These are phyloP conservation scores for Friedmanniomyces endolithicus DNA, from an alignment of 495 filamentous ascomycete genomes.

Conservation along the genomic window DNA sequence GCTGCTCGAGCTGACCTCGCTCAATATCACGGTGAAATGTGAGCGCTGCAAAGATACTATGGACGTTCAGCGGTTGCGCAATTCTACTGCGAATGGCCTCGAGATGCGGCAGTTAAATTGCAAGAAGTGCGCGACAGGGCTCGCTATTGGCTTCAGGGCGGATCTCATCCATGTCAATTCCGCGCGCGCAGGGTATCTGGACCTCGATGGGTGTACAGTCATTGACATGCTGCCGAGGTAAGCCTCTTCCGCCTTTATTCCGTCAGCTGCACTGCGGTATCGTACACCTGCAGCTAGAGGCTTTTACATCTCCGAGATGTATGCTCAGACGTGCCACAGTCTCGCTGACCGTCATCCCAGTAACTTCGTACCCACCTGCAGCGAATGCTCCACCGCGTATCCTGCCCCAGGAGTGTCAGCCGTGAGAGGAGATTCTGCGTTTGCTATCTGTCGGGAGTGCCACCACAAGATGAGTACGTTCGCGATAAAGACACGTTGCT, in stretches of 20 bases:
- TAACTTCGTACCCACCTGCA: constrained; percentile 72
- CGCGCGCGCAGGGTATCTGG: constrained; percentile 68
- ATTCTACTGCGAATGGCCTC: constrained; percentile 28
- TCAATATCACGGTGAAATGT: constrained; percentile 71
- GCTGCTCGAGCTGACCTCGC: constrained; percentile 54
- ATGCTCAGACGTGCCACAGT: neutral
- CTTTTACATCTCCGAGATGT: no score
- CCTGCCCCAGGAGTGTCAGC: constrained; percentile 51
- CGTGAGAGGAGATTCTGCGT: constrained; percentile 63
- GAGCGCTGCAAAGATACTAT: constrained; percentile 67
- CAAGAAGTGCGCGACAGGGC: constrained; percentile 61
- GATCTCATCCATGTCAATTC: constrained; percentile 69
- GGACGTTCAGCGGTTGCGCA: constrained; percentile 56
- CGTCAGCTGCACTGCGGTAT: no score
- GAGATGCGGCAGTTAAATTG: constrained; percentile 40
- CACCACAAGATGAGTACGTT: constrained; percentile 63
- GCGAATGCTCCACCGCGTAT: constrained; percentile 60
- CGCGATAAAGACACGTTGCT: neutral
- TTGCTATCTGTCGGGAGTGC: constrained; percentile 69
- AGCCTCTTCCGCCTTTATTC: no score
- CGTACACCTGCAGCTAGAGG: no score
- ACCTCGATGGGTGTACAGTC: constrained; percentile 64
- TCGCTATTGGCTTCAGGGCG: constrained; percentile 57
- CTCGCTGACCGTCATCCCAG: constrained; percentile 29
- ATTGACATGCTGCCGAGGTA: constrained; percentile 71